These are phyloP conservation scores for Ephemerocybe angulata DNA, from an alignment of 768 basidiomycete genomes.

Conservation along the genomic window DNA sequence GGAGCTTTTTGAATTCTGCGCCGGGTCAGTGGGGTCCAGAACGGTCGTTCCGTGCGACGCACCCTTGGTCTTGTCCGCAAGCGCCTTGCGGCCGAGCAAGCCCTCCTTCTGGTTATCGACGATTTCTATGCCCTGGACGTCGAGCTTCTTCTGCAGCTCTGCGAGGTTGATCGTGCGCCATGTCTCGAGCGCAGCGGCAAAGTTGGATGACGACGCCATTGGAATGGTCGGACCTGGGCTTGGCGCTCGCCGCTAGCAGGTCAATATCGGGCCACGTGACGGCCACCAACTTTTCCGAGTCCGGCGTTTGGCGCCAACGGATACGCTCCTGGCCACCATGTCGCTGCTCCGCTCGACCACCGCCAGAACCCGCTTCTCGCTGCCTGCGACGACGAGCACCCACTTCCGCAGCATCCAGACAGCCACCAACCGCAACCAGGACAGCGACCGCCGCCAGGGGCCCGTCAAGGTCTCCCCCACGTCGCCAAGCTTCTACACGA, in stretches of 20 bases:
- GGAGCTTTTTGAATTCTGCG: conserved; percentile 92
- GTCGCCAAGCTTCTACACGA: conserved; percentile 83
- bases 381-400: neutral
- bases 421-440: conserved; percentile 3
- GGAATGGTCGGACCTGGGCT: neutral
- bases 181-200: conserved; percentile 86
- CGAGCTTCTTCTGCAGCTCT: conserved; percentile 90
- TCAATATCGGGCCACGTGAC: neutral
- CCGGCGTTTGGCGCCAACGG: neutral
- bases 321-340: neutral
- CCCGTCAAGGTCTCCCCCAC: conserved; percentile 34
- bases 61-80: conserved; percentile 97
- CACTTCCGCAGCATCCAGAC: neutral
- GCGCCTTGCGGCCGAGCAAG: conserved; percentile 85
- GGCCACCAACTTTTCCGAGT: neutral
- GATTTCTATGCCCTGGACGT: conserved; percentile 88
- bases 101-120: conserved; percentile 99
- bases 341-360: neutral
- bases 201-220: conserved; percentile 51
- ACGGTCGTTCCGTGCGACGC: conserved; percentile 6
- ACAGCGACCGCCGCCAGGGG: conserved; percentile 1
- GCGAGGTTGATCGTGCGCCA: conserved; percentile 91
- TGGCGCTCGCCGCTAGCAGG: neutral
- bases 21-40: neutral
- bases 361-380: no score